Evolutionary conservation across 768 basidiomycete genomes (phyloP).

Genomic region (Lactifluus rugatus): DNA sequence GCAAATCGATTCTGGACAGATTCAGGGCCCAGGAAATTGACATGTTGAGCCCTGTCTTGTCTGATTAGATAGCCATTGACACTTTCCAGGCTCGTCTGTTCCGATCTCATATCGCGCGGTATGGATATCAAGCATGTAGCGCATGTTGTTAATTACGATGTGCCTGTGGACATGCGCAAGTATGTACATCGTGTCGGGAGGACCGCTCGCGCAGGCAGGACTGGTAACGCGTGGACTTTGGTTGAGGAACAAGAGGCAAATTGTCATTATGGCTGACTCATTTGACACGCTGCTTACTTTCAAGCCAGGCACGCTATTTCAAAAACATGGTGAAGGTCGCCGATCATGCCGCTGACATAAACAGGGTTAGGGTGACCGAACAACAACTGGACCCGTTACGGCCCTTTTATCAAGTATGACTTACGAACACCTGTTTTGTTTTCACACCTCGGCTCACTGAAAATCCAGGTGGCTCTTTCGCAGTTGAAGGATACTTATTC

Average conservation of each 20-base stretch:
- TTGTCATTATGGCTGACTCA: neutral
- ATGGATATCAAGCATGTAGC: conserved; percentile 89
- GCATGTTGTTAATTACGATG: conserved; percentile 93
- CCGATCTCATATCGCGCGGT: conserved; percentile 91
- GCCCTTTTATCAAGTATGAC: conserved; percentile 16
- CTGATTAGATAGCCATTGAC: neutral
- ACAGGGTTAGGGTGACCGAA: neutral
- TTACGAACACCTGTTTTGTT: neutral
- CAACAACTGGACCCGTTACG: conserved; percentile 7
- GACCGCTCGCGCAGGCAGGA: conserved; percentile 85
- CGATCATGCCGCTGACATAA: conserved; percentile 3
- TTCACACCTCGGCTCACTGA: neutral
- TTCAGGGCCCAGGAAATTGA: conserved; percentile 78
- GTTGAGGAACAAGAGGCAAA: conserved; percentile 88
- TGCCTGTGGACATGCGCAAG: conserved; percentile 94
- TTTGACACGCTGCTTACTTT: neutral
- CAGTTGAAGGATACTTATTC: conserved; percentile 12
- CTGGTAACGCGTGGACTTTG: conserved; percentile 87
- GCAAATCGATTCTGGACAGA: conserved; percentile 65
- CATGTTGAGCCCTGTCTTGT: conserved; percentile 43
- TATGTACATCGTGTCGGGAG: conserved; percentile 97
- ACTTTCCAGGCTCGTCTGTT: conserved; percentile 72
- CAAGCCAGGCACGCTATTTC: conserved; percentile 16
- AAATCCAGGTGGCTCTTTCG: conserved; percentile 9
- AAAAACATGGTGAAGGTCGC: conserved; percentile 18